phyloP scores from a whole-genome alignment of 208 protist species.

The Naegleria gruberi region DNA sequence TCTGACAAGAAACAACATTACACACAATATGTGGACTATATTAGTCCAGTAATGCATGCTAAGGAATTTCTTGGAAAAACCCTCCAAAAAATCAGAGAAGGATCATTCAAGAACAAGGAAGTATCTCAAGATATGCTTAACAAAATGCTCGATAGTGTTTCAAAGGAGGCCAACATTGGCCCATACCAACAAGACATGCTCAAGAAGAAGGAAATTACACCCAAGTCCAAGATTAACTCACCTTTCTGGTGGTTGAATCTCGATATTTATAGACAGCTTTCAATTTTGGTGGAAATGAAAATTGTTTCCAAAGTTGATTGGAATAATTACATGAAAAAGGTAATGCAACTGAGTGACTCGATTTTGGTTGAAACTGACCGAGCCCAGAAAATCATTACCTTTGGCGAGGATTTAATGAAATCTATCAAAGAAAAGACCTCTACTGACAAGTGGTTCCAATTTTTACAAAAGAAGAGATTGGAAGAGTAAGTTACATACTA shows the following conservation, averaged over 20 bases:
- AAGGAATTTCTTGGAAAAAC: not conserved
- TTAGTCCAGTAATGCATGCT: not conserved
- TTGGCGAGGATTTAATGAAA: not conserved
- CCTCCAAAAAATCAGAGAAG: not conserved
- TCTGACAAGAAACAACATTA: not conserved
- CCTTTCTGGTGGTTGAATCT: not conserved
- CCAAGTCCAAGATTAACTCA: not conserved
- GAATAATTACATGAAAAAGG: not conserved
- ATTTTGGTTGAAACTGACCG: not conserved
- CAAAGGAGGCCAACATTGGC: not conserved
- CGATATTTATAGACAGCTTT: not conserved
- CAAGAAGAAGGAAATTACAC: not conserved
- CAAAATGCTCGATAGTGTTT: not conserved
- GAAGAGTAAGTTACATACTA: too few relatives aligned
- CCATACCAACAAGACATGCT: not conserved
- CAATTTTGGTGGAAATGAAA: not conserved
- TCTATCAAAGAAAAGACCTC: not conserved
- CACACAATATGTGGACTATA: not conserved
- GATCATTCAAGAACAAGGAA: not conserved
- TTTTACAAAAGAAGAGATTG: not conserved
- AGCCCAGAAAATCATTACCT: not conserved
- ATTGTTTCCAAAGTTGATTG: not conserved
- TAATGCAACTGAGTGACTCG: not conserved
- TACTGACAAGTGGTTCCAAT: not conserved
- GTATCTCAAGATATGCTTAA: not conserved